Base-by-base conservation (phyloP, 805 yeast genomes). In the Phaffomyces thermotolerans region DNA sequence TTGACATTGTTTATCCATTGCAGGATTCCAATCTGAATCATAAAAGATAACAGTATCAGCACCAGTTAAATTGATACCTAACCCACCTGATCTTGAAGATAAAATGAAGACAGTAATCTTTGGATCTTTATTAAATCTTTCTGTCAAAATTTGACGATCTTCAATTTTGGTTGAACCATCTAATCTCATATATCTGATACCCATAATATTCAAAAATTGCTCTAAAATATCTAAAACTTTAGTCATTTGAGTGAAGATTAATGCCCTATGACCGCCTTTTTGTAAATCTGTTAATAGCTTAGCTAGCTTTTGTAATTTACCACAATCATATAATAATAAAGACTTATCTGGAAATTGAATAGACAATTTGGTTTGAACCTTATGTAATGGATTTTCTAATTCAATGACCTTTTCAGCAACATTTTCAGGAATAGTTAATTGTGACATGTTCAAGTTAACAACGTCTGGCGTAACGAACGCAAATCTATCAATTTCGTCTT, bases 11-110 rank as follows among this genome's bases (percentile, higher is more conserved):
- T 89, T 88, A 63, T 93, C 99, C 97, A 93, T 93, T 1, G 98
- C 95, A 3, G 99, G 99, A 60, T 93, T 93, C 99, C 99, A 91
- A 65, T 91, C 99, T 3, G 96, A 88, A 64, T 93, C 99, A 62
- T 95, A 93, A 66, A 93, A 95, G 8, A 93, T 88, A 36, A 93
- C 99, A 0, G 99, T 93, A 58, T 93, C 99, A 0, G 99, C 99
- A 59, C 98, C 99, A 0, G 99, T 93, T 51, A 93, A 68, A 58
- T 93, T 93, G 62, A 93, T 93, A 60, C 99, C 99, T 53, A 95
- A 72, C 32, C 99, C 99, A 63, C 99, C 99, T 3, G 99, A 93
- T 65, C 99, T 78, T 3, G 97, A 88, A 4, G 96, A 88, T 42
- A 93, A 64, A 40, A 93, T 93, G 57, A 93, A 93, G 17, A 90